Evolutionary conservation across 257 asterid species (phyloP), one percentile per base, ranked within the genome.

Genomic region (Haberlea rhodopensis): DNA sequence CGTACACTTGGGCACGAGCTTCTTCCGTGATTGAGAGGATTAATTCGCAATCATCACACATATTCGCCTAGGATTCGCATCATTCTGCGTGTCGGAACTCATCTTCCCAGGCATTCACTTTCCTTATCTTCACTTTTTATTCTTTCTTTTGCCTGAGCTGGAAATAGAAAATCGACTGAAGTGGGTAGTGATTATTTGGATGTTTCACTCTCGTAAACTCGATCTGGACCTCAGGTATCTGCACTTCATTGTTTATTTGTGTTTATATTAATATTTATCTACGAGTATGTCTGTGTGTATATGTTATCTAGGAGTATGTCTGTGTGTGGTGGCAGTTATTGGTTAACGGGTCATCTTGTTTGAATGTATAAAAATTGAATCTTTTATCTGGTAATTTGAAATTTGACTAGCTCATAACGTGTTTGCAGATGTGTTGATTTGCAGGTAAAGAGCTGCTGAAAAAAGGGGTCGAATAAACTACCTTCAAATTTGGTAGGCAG

Each of bases 31-130:
- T 62, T 70, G 64, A 49, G 80, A 60, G 73, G 72, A 68, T 75
- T 71, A 68, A 37, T 9, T 37, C 82, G 77, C 74, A 73, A 21
- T 20, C 29, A 11, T 59, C 79, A 37, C 80, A 57, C 71, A 8
- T 79, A 65, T 77, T 54, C 62, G 27, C 81, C 67, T 60, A 71
- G 73, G 79, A 63, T 76, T 66, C 75, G 63, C 71, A 77, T 80
- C 74, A 68, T n/a, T 68, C 51, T 57, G 78, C 74, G 80, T 70
- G 69, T 75, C 66, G 76, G 76, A 69, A 63, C 69, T 57, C 72
- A 57, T 68, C 73, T 62, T 72, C 76, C 53, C 66, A 24, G 72
- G 82, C 80, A 64, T 73, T 70, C 65, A 62, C 59, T 76, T 65
- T 67, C n/a, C n/a, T 37, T 37, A 37, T 37, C 16, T 37, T 37